Evolutionary conservation across 139 green algal species (phyloP), one percentile per base, ranked within the genome.

Genomic region (Desmodesmus armatus): DNA sequence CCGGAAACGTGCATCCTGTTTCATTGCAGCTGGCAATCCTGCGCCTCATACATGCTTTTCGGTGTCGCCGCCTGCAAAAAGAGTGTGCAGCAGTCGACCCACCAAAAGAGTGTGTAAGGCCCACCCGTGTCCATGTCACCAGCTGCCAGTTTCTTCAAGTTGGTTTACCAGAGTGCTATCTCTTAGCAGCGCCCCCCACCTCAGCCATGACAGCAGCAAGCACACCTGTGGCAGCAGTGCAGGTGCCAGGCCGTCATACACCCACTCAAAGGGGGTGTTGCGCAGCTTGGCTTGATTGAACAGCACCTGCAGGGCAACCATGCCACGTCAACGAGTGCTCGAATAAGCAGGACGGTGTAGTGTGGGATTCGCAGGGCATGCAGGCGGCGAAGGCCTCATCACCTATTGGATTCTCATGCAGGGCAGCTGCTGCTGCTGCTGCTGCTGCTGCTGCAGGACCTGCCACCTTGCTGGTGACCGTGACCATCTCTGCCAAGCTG

Each of bases 181-280:
- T n/a, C n/a, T n/a, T n/a, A n/a, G n/a, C n/a, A n/a, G n/a, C n/a
- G n/a, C n/a, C n/a, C n/a, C n/a, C n/a, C n/a, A n/a, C n/a, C n/a
- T n/a, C n/a, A n/a, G n/a, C n/a, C n/a, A n/a, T n/a, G n/a, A n/a
- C n/a, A n/a, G n/a, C n/a, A n/a, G n/a, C n/a, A n/a, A n/a, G n/a
- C 21, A 21, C 9, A 94, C 87, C 3, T 85, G 41, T 0, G 76
- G 82, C 43, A 94, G 82, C 72, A 96, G 72, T 33, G 94, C 73
- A 9, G 94, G 93, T 2, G 51, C 41, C 49, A 96, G 74, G 7
- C 93, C 93, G 25, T 95, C 92, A 70, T 96, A 96, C n/a, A 96
- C 88, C 94, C 94, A 96, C 89, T 96, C 94, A 77, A 96, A 91
- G 0, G 94, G 94, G 35, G 91, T 83, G 29, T 55, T 72, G 35